Evolutionary conservation across 495 filamentous ascomycete species (phyloP), one percentile per base, ranked within the genome.

Genomic region (Penicillium odoratum): DNA sequence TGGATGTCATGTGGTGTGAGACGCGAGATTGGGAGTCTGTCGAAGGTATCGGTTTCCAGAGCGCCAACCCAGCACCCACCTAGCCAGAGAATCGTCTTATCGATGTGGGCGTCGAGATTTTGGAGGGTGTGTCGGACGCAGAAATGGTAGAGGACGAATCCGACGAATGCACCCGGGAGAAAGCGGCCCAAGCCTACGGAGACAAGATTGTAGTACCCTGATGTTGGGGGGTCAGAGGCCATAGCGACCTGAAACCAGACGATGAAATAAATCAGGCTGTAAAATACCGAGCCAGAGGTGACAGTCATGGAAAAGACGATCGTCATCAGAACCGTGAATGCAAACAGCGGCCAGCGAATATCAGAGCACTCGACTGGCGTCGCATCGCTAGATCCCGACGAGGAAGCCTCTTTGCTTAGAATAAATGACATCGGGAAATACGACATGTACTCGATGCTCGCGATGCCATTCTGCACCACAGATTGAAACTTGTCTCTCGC

Each of bases 161-260:
- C 86, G 28, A 81, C 77, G 53, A 92, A 89, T 56, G 85, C 80
- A 16, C 88, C 88, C 0, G 90, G 90, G 7, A 93, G 75, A 60
- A 90, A 89, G 28, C 86, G 85, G 46, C 85, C 86, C 13, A 92
- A 61, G 15, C 85, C 77, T 38, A 79, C 74, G 10, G 87, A 88
- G 54, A 92, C 75, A 7, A 92, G 73, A 59, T 79, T 69, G 49
- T 81, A 77, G 18, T 75, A 76, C 60, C 77, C 69, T 2, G 69
- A 59, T 11, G 69, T 72, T 31, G 89, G 87, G 1, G 87, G 84
- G 67, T 93, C 89, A 0, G 87, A 89, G 18, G 82, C 85, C 50
- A 93, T 77, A 15, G 85, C 88, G 48, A 92, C 88, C 58, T 90
- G 86, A 69, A 87, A 88, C 74, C 88, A 94, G 38, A 89, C 73